These are phyloP conservation scores for Paxillus ammoniavirescens DNA, from an alignment of 768 basidiomycete species.

Conservation along the genomic window DNA sequence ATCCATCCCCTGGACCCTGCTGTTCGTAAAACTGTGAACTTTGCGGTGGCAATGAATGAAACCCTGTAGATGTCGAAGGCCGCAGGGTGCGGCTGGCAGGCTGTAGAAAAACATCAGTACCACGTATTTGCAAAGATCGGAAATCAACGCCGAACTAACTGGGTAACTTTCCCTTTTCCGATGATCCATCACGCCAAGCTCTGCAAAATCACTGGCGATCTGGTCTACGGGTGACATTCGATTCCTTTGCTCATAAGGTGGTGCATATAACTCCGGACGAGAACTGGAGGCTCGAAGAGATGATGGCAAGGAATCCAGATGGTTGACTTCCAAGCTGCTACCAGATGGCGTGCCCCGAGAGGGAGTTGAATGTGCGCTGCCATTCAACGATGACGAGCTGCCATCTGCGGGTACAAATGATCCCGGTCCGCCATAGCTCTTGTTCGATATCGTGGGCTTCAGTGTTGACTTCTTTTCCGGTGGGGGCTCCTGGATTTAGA, in stretches of 20 bases:
- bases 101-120: constrained; percentile 25
- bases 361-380: constrained; percentile 11
- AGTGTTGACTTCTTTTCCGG: constrained; percentile 65
- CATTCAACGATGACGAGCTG: constrained; percentile 24
- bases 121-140: background rate
- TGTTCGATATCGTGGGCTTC: constrained; percentile 49
- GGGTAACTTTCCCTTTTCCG: constrained; percentile 58
- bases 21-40: constrained; percentile 41
- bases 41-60: constrained; percentile 34
- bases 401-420: constrained; percentile 60
- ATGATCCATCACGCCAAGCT: constrained; percentile 53
- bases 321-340: constrained; percentile 37
- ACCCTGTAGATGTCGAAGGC: constrained; percentile 35
- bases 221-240: constrained; percentile 46
- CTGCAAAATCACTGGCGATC: constrained; percentile 63
- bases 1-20: constrained; percentile 30
- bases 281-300: constrained; percentile 63
- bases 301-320: constrained; percentile 53
- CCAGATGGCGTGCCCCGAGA: constrained; percentile 19
- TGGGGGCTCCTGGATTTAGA: constrained; percentile 59
- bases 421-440: constrained; percentile 78
- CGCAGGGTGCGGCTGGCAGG: constrained; percentile 34
- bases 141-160: constrained; percentile 38
- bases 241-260: constrained; percentile 64
- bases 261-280: constrained; percentile 67